phyloP scores from a whole-genome alignment of 768 basidiomycete species.

The Rubroboletus pulcherrimus region DNA sequence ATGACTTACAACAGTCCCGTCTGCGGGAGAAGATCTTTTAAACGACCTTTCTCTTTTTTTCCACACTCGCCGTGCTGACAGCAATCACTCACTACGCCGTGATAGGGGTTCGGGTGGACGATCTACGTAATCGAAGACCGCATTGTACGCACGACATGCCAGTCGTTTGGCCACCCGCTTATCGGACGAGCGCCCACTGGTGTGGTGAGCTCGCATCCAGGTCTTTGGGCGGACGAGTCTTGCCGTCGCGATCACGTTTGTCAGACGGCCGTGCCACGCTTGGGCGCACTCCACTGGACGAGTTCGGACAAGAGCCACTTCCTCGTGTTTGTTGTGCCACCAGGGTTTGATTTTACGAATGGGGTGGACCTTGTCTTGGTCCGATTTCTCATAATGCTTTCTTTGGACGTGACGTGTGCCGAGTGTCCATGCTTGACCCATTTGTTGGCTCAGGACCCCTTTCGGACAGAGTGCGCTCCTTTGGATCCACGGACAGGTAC shows the following conservation, averaged over 20 bases:
- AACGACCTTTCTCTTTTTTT: not conserved
- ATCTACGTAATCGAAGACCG: constrained; percentile 20
- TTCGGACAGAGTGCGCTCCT: constrained; percentile 11
- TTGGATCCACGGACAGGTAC: constrained; percentile 1
- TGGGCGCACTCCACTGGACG: not conserved
- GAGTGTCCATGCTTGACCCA: not conserved
- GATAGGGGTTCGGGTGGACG: not conserved
- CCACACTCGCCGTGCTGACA: not conserved
- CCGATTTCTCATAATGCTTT: constrained; percentile 1
- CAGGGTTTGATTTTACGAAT: not conserved
- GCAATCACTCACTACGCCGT: not conserved
- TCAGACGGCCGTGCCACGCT: not conserved
- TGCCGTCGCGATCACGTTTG: not conserved
- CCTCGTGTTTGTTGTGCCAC: constrained; percentile 1
- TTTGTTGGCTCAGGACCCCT: not conserved
- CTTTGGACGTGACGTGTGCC: not conserved
- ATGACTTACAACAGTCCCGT: not conserved
- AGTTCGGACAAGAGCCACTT: not conserved
- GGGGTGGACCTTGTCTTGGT: constrained; percentile 1
- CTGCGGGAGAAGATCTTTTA: not conserved
- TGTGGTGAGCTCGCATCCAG: not conserved
- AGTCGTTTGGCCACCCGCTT: not conserved
- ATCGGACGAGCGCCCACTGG: not conserved
- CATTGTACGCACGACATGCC: not conserved
- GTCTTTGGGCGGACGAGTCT: not conserved